phyloP scores from a whole-genome alignment of 2,329 filamentous ascomycete genomes.

The Truncatella angustata region DNA sequence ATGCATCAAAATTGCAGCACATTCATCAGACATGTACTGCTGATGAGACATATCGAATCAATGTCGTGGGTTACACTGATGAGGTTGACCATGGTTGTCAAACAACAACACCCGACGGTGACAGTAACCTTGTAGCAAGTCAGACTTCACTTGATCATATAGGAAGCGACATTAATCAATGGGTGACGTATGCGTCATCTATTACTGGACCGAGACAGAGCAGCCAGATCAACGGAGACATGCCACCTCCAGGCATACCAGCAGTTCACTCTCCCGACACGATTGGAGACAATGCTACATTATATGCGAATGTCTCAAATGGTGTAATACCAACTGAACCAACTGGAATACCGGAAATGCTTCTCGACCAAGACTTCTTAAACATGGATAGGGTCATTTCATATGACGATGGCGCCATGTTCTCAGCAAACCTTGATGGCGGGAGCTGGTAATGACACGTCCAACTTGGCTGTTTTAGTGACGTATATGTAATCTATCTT shows the following conservation, averaged over 20 bases:
- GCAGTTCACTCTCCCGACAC: not conserved
- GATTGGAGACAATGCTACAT: not conserved
- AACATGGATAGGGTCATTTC: constrained; percentile 31
- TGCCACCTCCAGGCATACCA: not conserved
- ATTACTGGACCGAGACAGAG: not conserved
- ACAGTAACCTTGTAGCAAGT: not conserved
- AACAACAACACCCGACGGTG: not conserved
- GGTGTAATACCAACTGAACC: constrained; percentile 15
- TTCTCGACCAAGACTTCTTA: constrained; percentile 20
- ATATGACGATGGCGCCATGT: constrained; percentile 31
- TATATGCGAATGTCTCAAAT: not conserved
- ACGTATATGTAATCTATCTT: not conserved
- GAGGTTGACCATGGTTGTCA: constrained; percentile 8
- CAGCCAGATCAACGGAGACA: not conserved
- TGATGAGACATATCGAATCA: constrained; percentile 12
- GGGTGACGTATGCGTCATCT: not conserved
- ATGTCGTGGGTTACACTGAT: constrained; percentile 12
- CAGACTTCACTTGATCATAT: not conserved
- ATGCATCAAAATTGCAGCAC: constrained; percentile 15
- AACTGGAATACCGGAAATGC: constrained; percentile 25
- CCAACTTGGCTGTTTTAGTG: not conserved
- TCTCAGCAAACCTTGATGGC: not conserved
- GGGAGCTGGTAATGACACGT: not conserved
- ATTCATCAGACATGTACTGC: constrained; percentile 13
- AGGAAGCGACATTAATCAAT: not conserved